A percentile compares a stretch with the other conserved stretches of the same genome.
Evolutionary conservation across 345 rosid genomes (phyloP).

Genomic region (Lagerstroemia speciosa): DNA sequence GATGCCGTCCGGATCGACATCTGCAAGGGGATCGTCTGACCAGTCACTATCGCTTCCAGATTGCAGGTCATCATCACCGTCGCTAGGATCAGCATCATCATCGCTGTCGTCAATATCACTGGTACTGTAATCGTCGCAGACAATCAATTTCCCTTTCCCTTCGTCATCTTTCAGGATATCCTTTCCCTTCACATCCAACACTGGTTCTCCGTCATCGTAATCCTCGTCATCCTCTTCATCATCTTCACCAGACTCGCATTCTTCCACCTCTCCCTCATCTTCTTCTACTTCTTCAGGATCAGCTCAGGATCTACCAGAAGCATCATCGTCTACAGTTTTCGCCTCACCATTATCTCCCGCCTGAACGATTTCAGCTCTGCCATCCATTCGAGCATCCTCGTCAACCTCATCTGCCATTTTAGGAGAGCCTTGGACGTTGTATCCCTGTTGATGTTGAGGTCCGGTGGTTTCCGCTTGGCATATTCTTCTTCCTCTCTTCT

Average conservation of each 20-base stretch:
- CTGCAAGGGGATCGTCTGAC: constrained; percentile 86
- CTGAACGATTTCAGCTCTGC: not conserved
- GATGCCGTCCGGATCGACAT: constrained; percentile 88
- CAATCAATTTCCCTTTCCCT: constrained; percentile 24
- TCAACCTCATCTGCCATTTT: constrained; percentile 3
- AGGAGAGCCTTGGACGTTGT: not conserved
- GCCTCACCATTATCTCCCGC: constrained; percentile 1
- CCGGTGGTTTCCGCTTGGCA: constrained; percentile 16
- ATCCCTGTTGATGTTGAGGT: not conserved
- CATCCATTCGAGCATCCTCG: not conserved
- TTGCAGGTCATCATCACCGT: not conserved
- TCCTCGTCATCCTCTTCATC: constrained; percentile 9
- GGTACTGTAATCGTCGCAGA: too few relatives aligned
- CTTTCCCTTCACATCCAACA: constrained; percentile 16
- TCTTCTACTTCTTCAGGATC: not conserved
- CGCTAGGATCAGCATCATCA: constrained; percentile 14
- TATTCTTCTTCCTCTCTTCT: constrained; percentile 6
- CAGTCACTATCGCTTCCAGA: constrained; percentile 47
- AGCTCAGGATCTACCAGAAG: not conserved
- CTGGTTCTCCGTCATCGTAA: not conserved
- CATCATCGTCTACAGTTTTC: not conserved
- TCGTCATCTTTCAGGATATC: constrained; percentile 24
- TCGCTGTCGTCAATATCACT: constrained; percentile 24
- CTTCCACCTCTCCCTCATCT: not conserved
- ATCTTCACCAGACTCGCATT: not conserved